Conservation (phyloP, 106 monocot species). For the Vanilla planifolia region DNA sequence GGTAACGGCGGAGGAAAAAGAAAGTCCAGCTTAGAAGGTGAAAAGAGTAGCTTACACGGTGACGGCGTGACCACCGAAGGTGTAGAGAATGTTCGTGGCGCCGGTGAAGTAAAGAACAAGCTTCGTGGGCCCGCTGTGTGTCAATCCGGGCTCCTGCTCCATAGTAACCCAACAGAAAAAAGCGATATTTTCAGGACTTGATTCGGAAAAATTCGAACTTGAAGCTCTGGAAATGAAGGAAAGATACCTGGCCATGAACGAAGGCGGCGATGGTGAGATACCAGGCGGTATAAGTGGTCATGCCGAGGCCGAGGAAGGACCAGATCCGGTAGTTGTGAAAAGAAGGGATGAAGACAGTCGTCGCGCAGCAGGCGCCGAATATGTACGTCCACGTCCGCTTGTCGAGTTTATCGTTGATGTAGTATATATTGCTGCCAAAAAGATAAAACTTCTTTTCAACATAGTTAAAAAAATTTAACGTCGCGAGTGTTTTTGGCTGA, state of each 20-base stretch:
- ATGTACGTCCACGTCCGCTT: slow-evolving; percentile 95
- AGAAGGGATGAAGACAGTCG: slow-evolving; percentile 82
- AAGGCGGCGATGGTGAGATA: slow-evolving; percentile 74
- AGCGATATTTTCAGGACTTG: background rate
- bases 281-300: slow-evolving; percentile 94
- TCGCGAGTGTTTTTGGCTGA: too few relatives aligned
- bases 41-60: slow-evolving; percentile 59
- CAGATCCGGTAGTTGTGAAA: slow-evolving; percentile 89
- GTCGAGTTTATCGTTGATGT: slow-evolving; percentile 76
- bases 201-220: background rate
- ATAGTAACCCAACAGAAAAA: background rate
- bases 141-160: slow-evolving; percentile 37
- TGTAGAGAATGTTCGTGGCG: slow-evolving; percentile 92
- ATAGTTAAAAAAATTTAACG: background rate
- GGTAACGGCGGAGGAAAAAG: background rate
- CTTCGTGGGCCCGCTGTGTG: slow-evolving; percentile 57
- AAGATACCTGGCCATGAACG: slow-evolving; percentile 62
- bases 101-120: slow-evolving; percentile 91
- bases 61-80: slow-evolving; percentile 92
- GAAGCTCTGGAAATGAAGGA: background rate
- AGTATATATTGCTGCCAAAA: slow-evolving; percentile 70
- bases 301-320: slow-evolving; percentile 83
- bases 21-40: background rate
- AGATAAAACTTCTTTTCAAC: background rate
- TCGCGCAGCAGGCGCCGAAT: slow-evolving; percentile 86